phyloP scores from a whole-genome alignment of 75 land plant species.

The Cunninghamia lanceolata region DNA sequence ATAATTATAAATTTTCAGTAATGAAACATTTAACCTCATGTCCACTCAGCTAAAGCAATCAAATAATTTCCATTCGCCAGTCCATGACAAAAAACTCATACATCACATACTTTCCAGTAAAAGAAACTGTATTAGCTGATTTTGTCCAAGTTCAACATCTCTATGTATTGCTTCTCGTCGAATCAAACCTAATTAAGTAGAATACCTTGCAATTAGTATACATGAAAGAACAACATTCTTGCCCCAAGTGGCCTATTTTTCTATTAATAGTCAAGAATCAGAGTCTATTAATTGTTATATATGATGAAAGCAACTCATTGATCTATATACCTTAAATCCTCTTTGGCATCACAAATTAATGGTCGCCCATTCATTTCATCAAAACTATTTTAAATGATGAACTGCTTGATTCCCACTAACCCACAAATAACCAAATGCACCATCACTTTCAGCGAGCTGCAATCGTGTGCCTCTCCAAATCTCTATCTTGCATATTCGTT shows the following conservation, averaged over 20 bases:
- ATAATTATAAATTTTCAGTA: too few species aligned
- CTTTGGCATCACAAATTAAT: neutral
- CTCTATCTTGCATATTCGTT: neutral
- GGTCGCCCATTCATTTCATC: neutral
- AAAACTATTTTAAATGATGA: neutral
- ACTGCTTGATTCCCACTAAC: neutral
- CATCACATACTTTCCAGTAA: too few species aligned
- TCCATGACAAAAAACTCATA: too few species aligned
- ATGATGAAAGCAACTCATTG: neutral
- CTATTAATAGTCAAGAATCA: neutral
- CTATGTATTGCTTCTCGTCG: too few species aligned
- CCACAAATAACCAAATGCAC: neutral
- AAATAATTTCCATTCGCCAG: too few species aligned
- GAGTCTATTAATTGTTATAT: neutral
- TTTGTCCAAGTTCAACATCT: too few species aligned
- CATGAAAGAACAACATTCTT: neutral
- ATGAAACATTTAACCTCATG: too few species aligned
- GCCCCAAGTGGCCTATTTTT: neutral
- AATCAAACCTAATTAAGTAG: neutral
- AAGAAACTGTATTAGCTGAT: neutral
- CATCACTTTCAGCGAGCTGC: neutral
- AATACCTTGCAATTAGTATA: neutral
- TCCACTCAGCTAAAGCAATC: too few species aligned
- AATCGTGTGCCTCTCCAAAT: neutral
- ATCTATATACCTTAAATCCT: neutral